Percentiles rank a stretch among this genome's conserved stretches.
phyloP scores from a whole-genome alignment of 352 stramenopile genomes.

The Phytophthora kernoviae region DNA sequence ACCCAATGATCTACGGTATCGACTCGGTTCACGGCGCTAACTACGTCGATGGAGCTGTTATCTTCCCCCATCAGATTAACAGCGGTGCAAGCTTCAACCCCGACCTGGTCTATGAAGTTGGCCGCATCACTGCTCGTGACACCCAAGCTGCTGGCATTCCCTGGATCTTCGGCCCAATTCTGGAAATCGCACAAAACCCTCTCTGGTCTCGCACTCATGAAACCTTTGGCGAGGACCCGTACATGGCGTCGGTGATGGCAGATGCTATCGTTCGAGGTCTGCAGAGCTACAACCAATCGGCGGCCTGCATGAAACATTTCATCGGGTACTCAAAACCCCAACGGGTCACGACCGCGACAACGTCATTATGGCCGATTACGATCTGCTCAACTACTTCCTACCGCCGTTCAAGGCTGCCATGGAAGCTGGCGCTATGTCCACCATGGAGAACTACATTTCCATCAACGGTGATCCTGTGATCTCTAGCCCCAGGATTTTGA shows the following conservation, averaged over 20 bases:
- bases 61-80: conserved; percentile 91
- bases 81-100: conserved; percentile 87
- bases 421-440: conserved; percentile 72
- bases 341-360: conserved; percentile 79
- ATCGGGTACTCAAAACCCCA: conserved; percentile 78
- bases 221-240: conserved; percentile 92
- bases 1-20: conserved; percentile 84
- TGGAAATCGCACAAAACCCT: conserved; percentile 81
- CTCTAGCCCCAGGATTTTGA: conserved; percentile 70
- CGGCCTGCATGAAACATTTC: conserved; percentile 89
- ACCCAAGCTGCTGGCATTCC: conserved; percentile 82
- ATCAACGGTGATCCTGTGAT: conserved; percentile 91
- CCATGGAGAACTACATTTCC: conserved; percentile 94
- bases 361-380: conserved; percentile 66
- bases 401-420: conserved; percentile 81
- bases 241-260: conserved; percentile 21
- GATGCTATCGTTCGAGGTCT: conserved; percentile 67
- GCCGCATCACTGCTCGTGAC: conserved; percentile 75
- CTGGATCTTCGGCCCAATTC: conserved; percentile 90
- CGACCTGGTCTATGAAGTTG: conserved; percentile 62
- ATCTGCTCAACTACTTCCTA: conserved; percentile 83
- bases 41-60: conserved; percentile 76
- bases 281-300: conserved; percentile 62
- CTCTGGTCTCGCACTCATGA: conserved; percentile 90
- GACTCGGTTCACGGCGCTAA: conserved; percentile 90